phyloP scores from a whole-genome alignment of 345 rosid species.

The Brassica cretica region DNA sequence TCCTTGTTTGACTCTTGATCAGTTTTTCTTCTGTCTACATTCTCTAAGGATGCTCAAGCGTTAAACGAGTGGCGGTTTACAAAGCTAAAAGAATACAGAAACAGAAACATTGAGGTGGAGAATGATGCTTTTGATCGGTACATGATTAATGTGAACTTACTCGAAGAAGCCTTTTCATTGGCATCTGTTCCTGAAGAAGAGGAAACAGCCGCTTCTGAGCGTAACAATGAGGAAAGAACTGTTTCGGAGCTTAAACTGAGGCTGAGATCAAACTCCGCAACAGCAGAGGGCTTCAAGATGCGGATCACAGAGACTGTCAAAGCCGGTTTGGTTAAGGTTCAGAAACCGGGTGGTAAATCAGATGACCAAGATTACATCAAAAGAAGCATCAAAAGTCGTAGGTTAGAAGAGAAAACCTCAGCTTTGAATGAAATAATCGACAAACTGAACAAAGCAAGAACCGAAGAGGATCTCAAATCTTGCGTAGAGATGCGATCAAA shows the following conservation, averaged over 20 bases:
- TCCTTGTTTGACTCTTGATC: slow-evolving; percentile 2
- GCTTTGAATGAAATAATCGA: slow-evolving; percentile 60
- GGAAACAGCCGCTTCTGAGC: slow-evolving; percentile 40
- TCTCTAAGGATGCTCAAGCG: slow-evolving; percentile 75
- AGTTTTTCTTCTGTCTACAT: slow-evolving; percentile 7
- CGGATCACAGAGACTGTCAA: slow-evolving; percentile 58
- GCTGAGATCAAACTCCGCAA: slow-evolving; percentile 49
- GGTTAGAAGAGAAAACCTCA: slow-evolving; percentile 53
- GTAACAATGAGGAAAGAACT: slow-evolving; percentile 34
- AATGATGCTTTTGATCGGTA: slow-evolving; percentile 86
- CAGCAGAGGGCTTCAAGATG: slow-evolving; percentile 56
- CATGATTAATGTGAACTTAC: slow-evolving; percentile 65
- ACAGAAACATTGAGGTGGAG: slow-evolving; percentile 71
- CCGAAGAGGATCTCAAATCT: slow-evolving; percentile 72
- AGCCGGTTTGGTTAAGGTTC: slow-evolving; percentile 62
- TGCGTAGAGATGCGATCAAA: slow-evolving; percentile 66
- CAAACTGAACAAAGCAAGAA: slow-evolving; percentile 76
- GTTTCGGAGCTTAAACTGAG: slow-evolving; percentile 49
- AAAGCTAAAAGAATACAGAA: slow-evolving; percentile 74
- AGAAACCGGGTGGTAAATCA: slow-evolving; percentile 32
- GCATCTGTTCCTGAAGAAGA: slow-evolving; percentile 46
- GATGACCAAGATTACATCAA: slow-evolving; percentile 43
- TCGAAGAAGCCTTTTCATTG: slow-evolving; percentile 71
- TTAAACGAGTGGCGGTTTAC: slow-evolving; percentile 93
- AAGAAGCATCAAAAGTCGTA: slow-evolving; percentile 41